A percentile compares a stretch with the other conserved stretches of the same genome.
phyloP scores from a whole-genome alignment of 1,284 basidiomycete species.

The Flammula alnicola region DNA sequence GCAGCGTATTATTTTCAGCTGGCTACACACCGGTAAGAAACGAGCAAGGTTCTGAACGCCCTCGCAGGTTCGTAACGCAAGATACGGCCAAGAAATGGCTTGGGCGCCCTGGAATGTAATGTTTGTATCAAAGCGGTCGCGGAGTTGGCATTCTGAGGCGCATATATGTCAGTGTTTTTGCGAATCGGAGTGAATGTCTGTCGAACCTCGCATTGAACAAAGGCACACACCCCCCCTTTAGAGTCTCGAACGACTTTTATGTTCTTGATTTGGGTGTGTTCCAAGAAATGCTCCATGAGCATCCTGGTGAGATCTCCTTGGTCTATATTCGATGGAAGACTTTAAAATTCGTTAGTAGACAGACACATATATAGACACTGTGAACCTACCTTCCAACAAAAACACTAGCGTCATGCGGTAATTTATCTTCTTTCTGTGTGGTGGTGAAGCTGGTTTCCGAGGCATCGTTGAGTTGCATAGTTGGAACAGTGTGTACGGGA shows the following conservation, averaged over 20 bases:
- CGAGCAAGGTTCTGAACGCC: conserved; percentile 70
- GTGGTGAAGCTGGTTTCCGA: conserved; percentile 21
- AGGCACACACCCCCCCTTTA: conserved; percentile 79
- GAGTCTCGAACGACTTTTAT: conserved; percentile 78
- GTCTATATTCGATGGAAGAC: conserved; percentile 71
- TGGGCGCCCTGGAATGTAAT: conserved; percentile 57
- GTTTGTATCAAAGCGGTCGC: conserved; percentile 63
- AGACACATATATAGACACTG: no score
- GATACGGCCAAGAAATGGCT: conserved; percentile 68
- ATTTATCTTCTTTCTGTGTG: conserved; percentile 46
- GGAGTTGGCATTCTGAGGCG: conserved; percentile 55
- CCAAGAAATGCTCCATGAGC: conserved; percentile 66
- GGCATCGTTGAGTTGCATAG: conserved; percentile 30
- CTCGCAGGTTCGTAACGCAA: conserved; percentile 79
- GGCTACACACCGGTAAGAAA: conserved; percentile 68
- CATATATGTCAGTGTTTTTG: conserved; percentile 23
- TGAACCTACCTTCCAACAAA: conserved; percentile 74
- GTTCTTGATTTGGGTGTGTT: conserved; percentile 62
- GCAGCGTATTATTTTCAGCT: conserved; percentile 1
- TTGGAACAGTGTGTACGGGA: conserved; percentile 23
- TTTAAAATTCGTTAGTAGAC: conserved; percentile 32
- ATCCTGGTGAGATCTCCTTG: conserved; percentile 60
- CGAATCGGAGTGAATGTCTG: conserved; percentile 4
- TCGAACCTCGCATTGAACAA: conserved; percentile 78
- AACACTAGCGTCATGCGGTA: conserved; percentile 74